Base-by-base conservation (phyloP, 2,329 filamentous ascomycete species). In the Keithomyces neogunnii region DNA sequence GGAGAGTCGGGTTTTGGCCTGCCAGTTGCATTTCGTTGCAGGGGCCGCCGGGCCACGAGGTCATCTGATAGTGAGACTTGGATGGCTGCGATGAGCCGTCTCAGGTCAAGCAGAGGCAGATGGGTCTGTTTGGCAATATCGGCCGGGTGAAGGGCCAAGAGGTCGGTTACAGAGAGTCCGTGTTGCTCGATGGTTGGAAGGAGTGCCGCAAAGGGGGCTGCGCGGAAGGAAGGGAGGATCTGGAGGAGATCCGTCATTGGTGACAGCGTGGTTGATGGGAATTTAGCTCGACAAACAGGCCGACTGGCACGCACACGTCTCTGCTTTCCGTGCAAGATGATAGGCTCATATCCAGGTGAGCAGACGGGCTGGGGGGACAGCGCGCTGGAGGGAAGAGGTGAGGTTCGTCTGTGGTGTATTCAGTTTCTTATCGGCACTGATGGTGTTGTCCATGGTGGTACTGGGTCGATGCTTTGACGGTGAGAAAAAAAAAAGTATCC, bases 121-220 rank as follows among this genome's bases (percentile, higher is more conserved):
- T 86, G 84, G 47, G 90, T 91, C 66, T 89, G 86, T 72, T 88
- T 93, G 52, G 89, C 89, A 57, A 97, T 81, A 63, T 96, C 87
- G 55, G 84, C 76, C 3, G 85, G 78, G 63, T 96, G 88, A 55
- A 95, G 83, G 3, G 88, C 88, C 61, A 99, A 77, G 47, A 99
- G 79, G 66, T 99, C 93, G 60, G 82, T 84, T 33, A 87, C 88
- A 30, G 87, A 87, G 64, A 99, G 75, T 48, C 77, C 75, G 60
- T 88, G 82, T 65, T 81, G 82, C 71, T 97, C 92, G 51, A 97
- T 80, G 28, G 83, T 82, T 3, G 88, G 85, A 33, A 96, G 71
- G 45, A 96, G 82, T 62, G 86, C 82, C 42, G 84, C 76, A 70
- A 87, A 92, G 55, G 78, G 77, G 63, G 80, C 76, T 57, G 80